Evolutionary conservation across 73 alveolate species (phyloP).

Genomic region (Loxodes magnus): DNA sequence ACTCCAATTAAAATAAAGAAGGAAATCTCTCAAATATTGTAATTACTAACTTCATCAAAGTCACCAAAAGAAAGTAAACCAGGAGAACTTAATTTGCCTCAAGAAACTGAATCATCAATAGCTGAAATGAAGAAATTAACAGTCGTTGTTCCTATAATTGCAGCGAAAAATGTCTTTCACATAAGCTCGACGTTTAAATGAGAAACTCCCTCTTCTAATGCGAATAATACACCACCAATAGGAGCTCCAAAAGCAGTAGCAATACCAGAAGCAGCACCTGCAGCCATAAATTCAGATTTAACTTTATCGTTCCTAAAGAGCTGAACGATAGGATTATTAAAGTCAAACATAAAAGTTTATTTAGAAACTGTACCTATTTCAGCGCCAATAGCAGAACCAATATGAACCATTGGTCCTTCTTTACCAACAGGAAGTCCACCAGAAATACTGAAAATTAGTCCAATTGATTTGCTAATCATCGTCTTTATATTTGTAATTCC

Average conservation of each 20-base stretch:
- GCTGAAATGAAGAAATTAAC: slow-evolving; percentile 28
- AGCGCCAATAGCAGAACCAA: slow-evolving; percentile 68
- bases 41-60: neutral
- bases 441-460: slow-evolving; percentile 57
- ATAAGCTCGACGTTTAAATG: slow-evolving; percentile 78
- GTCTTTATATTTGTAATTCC: slow-evolving; percentile 59
- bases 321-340: slow-evolving; percentile 20
- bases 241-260: slow-evolving; percentile 86
- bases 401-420: slow-evolving; percentile 88
- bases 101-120: neutral
- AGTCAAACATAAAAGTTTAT: too few relatives aligned
- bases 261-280: slow-evolving; percentile 84
- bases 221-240: slow-evolving; percentile 76
- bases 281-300: slow-evolving; percentile 41
- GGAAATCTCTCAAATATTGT: too few relatives aligned
- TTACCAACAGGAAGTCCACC: slow-evolving; percentile 84
- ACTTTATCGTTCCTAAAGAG: neutral
- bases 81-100: neutral
- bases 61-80: neutral
- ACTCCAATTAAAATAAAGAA: too few relatives aligned
- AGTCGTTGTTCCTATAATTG: slow-evolving; percentile 70
- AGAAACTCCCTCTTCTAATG: slow-evolving; percentile 75
- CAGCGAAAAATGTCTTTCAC: slow-evolving; percentile 65
- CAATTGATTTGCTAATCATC: slow-evolving; percentile 64
- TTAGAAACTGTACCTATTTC: neutral